Evolutionary conservation across 306 rosid genomes (phyloP).

Genomic region (Cucurbita argyrosperma): DNA sequence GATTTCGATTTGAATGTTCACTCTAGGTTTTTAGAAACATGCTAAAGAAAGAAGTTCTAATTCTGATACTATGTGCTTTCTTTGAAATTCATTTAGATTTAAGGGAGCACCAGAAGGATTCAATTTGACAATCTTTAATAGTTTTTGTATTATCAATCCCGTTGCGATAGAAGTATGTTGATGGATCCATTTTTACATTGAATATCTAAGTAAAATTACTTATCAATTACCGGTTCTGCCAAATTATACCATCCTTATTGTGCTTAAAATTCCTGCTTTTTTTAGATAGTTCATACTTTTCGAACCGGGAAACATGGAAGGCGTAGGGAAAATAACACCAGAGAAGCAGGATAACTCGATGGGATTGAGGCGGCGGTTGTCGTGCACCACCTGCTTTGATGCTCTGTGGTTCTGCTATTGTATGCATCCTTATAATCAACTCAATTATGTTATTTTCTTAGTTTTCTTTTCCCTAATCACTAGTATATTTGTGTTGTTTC

Average conservation of each 20-base stretch:
- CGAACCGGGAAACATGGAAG: background rate
- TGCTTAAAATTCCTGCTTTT: background rate
- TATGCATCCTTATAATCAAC: constrained; percentile 6
- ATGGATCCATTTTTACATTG: background rate
- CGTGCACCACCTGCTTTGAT: constrained; percentile 48
- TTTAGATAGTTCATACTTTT: background rate
- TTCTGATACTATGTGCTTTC: no score
- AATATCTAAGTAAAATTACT: background rate
- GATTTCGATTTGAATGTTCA: no score
- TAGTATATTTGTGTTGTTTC: background rate
- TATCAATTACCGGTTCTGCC: background rate
- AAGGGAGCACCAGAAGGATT: no score
- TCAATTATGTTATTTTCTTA: background rate
- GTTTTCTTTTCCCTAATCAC: background rate
- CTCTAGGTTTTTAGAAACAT: no score
- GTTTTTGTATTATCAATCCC: background rate
- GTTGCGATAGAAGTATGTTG: background rate
- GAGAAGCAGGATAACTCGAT: constrained; percentile 13
- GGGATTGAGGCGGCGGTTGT: constrained; percentile 18
- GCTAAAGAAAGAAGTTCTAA: no score
- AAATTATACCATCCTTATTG: background rate
- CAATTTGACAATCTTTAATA: no score
- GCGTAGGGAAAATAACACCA: background rate
- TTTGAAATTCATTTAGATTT: no score
- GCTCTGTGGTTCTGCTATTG: constrained; percentile 89